Evolutionary conservation across 768 basidiomycete species (phyloP), one percentile per base, ranked within the genome.

Genomic region (Pseudohyphozyma bogoriensis): DNA sequence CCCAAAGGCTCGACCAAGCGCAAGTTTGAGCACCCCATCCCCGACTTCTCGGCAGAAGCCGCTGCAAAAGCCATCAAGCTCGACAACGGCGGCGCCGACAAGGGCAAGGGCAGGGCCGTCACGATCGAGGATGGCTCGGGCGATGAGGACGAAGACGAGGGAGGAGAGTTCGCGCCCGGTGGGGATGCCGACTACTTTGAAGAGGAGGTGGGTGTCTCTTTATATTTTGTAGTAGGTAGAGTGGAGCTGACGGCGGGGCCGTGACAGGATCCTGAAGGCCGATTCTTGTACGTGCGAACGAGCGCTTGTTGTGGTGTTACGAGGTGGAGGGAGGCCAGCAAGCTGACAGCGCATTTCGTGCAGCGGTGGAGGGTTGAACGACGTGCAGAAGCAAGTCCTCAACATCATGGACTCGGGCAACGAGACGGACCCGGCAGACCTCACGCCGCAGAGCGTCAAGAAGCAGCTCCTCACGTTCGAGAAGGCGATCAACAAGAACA

Each of bases 331-430:
- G 22, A 26, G 12, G 28, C 10, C 13, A 26, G 32, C 58, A 11
- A 68, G 66, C 51, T 72, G 71, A 51, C 90, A 70, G 87, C 90
- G 89, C 1, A 79, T 90, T 15, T 92, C 93, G 85, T 70, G 18
- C 51, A 67, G 65, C 47, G 95, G 95, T 40, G 90, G 92, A 1
- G 95, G 95, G 2, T 76, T 99, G 62, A 92, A 89, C 2, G 80
- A 79, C 40, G 86, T 91, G 71, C 95, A 99, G 76, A 92, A 96
- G 72, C 85, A 91, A 58, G 97, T 99, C 40, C 72, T 99, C 59
- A 89, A 87, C 66, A 92, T 99, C 60, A 93, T 99, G 72, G 93
- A 97, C 3, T 1, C 26, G 67, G 65, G 59, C n/a, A 36, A 31
- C 22, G 55, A 32, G 20, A 37, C 28, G 45, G 55, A 36, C 24